Base-by-base conservation (phyloP, 805 yeast species). In the Saturnispora quitensis region DNA sequence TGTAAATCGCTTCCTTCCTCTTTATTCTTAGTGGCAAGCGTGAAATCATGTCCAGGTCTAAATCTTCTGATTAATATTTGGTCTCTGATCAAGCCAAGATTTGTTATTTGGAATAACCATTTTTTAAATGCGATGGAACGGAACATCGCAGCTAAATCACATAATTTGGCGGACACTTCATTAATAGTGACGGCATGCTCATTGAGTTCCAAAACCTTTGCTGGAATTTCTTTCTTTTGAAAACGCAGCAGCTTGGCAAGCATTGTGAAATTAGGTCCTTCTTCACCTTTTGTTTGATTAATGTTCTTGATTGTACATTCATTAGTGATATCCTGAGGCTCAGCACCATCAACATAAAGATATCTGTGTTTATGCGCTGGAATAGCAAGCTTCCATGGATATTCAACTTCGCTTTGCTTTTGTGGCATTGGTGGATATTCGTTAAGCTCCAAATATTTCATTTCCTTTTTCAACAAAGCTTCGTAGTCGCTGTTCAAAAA, bases 311-410 rank as follows among this genome's bases (percentile, higher is more conserved):
- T 75, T 2, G 64, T 60, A 3, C 58, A 58, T 17, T 72, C 68
- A 20, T 62, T 59, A 10, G 53, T 44, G 44, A 73, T 64, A 4
- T 64, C 66, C 54, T 65, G 64, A 8, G 60, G 53, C 12, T 73
- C 63, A 51, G 71, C 70, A 3, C 91, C 91, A 62, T 88, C 95
- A 33, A 90, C 73, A 63, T 89, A 91, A 72, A 89, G 66, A 63
- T 75, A 93, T 55, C 97, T 72, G 70, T 89, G 90, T 64, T 93
- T 89, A 63, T 91, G 98, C 8, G 97, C 93, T 8, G 99, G 98
- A 46, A 85, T 78, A 0, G 97, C 93, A 40, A 89, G 74, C 55
- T 84, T 82, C 99, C 99, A 93, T 7, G 96, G 96, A 47, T 66
- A 71, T 9, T 63, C 50, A 1, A 86, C 78, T 27, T 86, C 86